These are phyloP conservation scores for Musa schizocarpa DNA, from an alignment of 176 grass and related monocot genomes.

Conservation along the genomic window DNA sequence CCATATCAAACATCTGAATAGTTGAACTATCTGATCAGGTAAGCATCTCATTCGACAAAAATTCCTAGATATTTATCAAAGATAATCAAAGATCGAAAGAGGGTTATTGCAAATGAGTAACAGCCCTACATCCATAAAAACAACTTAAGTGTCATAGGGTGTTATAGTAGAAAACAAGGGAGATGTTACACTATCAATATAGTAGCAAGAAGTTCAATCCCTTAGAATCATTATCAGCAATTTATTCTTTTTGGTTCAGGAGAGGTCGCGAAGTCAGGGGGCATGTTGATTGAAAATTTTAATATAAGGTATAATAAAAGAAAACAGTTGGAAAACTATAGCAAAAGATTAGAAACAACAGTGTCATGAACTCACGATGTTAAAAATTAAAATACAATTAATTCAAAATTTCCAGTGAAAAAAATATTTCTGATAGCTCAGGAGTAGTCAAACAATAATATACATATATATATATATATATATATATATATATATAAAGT, in stretches of 20 bases:
- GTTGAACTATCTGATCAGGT: background rate
- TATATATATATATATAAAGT: background rate
- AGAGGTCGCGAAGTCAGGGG: too few species aligned
- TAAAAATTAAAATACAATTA: background rate
- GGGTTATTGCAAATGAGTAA: too few species aligned
- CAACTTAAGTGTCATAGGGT: too few species aligned
- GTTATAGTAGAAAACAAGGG: too few species aligned
- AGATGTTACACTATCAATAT: background rate
- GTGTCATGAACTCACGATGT: background rate
- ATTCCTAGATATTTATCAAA: background rate
- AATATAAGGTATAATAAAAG: background rate
- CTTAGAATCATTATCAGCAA: background rate
- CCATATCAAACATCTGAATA: background rate
- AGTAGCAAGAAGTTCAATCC: background rate
- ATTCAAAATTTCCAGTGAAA: too few species aligned
- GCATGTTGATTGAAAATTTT: background rate
- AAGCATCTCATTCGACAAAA: background rate
- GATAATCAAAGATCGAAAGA: background rate
- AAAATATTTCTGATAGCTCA: too few species aligned
- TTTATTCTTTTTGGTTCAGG: background rate
- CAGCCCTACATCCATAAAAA: too few species aligned
- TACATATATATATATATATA: background rate
- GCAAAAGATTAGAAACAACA: background rate
- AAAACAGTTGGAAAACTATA: background rate
- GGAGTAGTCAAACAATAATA: too few species aligned